Conservation (phyloP, 2,329 filamentous ascomycete genomes). For the Aaosphaeria arxii region DNA sequence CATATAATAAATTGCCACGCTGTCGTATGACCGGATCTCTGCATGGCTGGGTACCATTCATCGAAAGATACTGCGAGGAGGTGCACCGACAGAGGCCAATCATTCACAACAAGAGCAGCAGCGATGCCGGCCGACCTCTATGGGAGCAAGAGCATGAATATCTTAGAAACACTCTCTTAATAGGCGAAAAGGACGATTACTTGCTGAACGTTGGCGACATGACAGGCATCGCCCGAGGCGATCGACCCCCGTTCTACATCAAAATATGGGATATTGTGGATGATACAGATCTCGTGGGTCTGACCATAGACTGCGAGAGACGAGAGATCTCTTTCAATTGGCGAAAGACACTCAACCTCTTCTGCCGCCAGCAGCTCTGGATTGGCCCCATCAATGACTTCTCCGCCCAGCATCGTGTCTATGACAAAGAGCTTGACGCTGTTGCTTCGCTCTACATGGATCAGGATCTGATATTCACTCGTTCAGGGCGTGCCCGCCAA, state of each 20-base stretch:
- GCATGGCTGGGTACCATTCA: conserved; percentile 17
- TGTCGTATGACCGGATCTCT: conserved; percentile 7
- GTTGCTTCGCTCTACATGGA: not conserved
- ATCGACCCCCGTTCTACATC: conserved; percentile 16
- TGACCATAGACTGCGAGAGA: conserved; percentile 10
- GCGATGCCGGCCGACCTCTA: conserved; percentile 3
- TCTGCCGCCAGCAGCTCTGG: conserved; percentile 14
- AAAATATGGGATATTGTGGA: conserved; percentile 10
- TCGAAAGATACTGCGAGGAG: conserved; percentile 13
- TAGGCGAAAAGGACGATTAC: conserved; percentile 5
- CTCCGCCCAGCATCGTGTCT: conserved; percentile 1
- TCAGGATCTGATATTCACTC: not conserved
- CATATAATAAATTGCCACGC: conserved; percentile 2
- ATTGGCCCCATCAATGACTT: not conserved
- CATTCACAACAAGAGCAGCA: conserved; percentile 6
- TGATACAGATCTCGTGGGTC: conserved; percentile 14
- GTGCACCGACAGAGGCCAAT: conserved; percentile 5
- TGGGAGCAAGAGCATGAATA: conserved; percentile 11
- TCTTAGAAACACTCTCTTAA: conserved; percentile 6
- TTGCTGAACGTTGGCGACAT: conserved; percentile 5
- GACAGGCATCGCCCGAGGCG: conserved; percentile 14
- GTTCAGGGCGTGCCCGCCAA: conserved; percentile 6
- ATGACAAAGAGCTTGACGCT: conserved; percentile 8
- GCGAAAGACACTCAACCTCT: conserved; percentile 9
- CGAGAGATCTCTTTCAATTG: conserved; percentile 16